Base-by-base conservation (phyloP, 164 flowering plant species). In the Berberis vulgaris region DNA sequence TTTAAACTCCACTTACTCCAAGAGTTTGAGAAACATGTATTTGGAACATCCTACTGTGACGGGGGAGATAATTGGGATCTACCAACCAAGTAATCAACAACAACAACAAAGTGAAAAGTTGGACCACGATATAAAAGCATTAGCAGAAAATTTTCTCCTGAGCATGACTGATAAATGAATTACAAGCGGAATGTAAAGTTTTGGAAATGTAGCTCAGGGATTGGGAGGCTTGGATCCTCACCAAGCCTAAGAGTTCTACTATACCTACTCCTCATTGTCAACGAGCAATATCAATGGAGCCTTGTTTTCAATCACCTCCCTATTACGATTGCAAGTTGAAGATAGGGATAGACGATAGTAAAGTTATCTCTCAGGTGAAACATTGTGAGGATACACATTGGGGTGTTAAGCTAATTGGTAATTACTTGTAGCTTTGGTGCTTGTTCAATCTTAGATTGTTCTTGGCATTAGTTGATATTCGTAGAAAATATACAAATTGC, bases 131-230 rank as follows among this genome's bases (percentile, higher is more conserved):
- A 71, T 70, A 69, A 89, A 91, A 72, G 98, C 96, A 50, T 86
- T 79, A 83, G 88, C 93, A 41, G 98, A 91, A 59, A 91, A 89
- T 84, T 91, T 89, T 67, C 62, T 91, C 26, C 69, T 91, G 52
- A 87, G 97, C 71, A 69, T 89, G 60, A 76, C 72, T 26, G 26
- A 26, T 26, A 26, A 26, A 26, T 26, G 26, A 26, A 26, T 26
- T 26, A 26, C 0, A 26, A 26, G 26, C 26, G 26, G 26, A 26
- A 26, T 26, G 97, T 91, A 95, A 0, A 91, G 95, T 41, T 91
- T 91, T 50, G 97, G 96, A 4, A 87, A 89, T 69, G 97, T 89
- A 55, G 96, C 96, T 61, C 97, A 91, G 65, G 79, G 92, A 44
- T 87, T 91, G 46, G 95, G 94, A 61, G 97, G 96, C 0, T 49